Evolutionary conservation across 2,329 filamentous ascomycete species (phyloP).

Genomic region (Plenodomus tracheiphilus): DNA sequence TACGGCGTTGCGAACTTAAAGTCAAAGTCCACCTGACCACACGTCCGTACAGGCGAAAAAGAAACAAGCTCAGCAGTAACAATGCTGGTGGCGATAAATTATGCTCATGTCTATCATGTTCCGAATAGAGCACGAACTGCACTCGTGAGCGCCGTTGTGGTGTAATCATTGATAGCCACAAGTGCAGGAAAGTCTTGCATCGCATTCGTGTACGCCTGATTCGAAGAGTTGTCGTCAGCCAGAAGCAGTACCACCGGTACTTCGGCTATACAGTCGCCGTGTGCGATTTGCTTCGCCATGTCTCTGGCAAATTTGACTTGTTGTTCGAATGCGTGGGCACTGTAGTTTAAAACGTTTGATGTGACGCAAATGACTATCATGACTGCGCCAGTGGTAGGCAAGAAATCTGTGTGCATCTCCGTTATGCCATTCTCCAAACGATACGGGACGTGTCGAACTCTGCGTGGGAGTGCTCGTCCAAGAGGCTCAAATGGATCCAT

Average conservation of each 20-base stretch:
- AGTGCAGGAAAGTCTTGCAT: constrained; percentile 33
- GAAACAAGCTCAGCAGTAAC: no score
- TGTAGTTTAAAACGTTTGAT: constrained; percentile 27
- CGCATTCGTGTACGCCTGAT: constrained; percentile 22
- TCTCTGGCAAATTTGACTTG: constrained; percentile 37
- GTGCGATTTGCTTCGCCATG: constrained; percentile 18
- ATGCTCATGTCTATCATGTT: no score
- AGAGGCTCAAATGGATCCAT: constrained; percentile 74
- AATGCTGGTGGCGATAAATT: no score
- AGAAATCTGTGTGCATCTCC: constrained; percentile 64
- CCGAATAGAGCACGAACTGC: constrained; percentile 34
- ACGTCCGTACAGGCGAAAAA: no score
- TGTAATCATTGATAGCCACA: constrained; percentile 34
- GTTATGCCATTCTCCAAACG: constrained; percentile 66
- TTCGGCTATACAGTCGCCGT: constrained; percentile 14
- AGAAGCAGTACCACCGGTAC: constrained; percentile 35
- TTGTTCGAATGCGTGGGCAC: constrained; percentile 30
- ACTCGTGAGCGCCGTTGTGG: constrained; percentile 27
- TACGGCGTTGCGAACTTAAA: no score
- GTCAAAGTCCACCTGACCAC: no score
- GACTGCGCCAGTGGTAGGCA: constrained; percentile 62
- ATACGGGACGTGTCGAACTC: constrained; percentile 73
- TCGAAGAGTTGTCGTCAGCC: constrained; percentile 19
- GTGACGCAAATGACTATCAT: constrained; percentile 58
- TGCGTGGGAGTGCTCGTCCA: constrained; percentile 63